Percentiles rank a stretch among this genome's conserved stretches.
Conservation (phyloP, 2,329 filamentous ascomycete species). For the Aspergillus melleus region DNA sequence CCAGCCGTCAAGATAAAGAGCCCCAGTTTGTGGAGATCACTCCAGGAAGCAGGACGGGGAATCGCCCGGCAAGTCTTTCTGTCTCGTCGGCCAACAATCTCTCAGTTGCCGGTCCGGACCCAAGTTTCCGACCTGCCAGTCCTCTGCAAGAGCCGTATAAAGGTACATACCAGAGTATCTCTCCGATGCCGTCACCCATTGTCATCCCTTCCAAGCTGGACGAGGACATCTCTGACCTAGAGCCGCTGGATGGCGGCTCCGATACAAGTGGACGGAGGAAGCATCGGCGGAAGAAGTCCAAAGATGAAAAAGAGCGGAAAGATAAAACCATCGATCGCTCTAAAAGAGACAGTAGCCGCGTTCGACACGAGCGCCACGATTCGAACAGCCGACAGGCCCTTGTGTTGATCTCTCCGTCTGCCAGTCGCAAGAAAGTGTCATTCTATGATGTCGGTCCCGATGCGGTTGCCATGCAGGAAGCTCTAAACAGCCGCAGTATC, state of each 20-base stretch:
- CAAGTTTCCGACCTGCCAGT: slow-evolving; percentile 65
- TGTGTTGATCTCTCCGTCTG: slow-evolving; percentile 46
- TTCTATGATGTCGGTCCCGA: slow-evolving; percentile 84
- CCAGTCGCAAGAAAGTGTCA: slow-evolving; percentile 61
- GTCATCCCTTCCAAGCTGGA: slow-evolving; percentile 59
- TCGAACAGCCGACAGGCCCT: slow-evolving; percentile 39
- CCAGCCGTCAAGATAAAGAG: slow-evolving; percentile 23
- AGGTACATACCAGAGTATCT: slow-evolving; percentile 91
- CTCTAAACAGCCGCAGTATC: slow-evolving; percentile 67
- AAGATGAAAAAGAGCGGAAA: slow-evolving; percentile 33
- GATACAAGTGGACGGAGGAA: slow-evolving; percentile 29
- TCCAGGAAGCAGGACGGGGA: slow-evolving; percentile 26
- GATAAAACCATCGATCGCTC: slow-evolving; percentile 29
- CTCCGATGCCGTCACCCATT: slow-evolving; percentile 85
- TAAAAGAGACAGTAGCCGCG: slow-evolving; percentile 21
- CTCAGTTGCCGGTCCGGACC: slow-evolving; percentile 34
- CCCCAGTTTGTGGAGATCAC: slow-evolving; percentile 37
- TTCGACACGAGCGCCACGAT: slow-evolving; percentile 28
- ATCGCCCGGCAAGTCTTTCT: slow-evolving; percentile 36
- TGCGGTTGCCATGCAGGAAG: slow-evolving; percentile 72
- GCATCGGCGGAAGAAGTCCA: slow-evolving; percentile 27
- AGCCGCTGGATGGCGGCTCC: slow-evolving; percentile 40
- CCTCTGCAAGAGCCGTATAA: slow-evolving; percentile 89
- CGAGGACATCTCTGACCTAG: slow-evolving; percentile 55
- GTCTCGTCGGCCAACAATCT: slow-evolving; percentile 42